These are phyloP conservation scores for Botryotinia convoluta DNA, from an alignment of 2,329 filamentous ascomycete species.

Conservation along the genomic window DNA sequence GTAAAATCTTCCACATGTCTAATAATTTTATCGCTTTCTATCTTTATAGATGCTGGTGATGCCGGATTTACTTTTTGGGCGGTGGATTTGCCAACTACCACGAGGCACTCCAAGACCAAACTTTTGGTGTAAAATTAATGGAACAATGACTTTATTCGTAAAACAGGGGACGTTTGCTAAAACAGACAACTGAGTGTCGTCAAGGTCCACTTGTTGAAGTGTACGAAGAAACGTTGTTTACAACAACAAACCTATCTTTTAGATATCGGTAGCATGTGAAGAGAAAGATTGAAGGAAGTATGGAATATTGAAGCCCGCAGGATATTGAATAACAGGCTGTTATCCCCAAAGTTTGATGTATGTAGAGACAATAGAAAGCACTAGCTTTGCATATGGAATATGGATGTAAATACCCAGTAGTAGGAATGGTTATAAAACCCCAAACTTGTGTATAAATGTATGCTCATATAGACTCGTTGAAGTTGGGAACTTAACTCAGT, in stretches of 20 bases:
- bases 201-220: not conserved
- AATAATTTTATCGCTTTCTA: not conserved
- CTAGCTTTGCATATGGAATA: not conserved
- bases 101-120: not conserved
- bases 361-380: not conserved
- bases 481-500: not conserved
- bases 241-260: not conserved
- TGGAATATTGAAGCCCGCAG: not conserved
- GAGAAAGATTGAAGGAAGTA: not conserved
- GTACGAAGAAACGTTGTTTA: not conserved
- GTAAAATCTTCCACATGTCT: not conserved
- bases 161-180: not conserved
- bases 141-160: not conserved
- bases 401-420: not conserved
- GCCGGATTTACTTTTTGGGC: not conserved
- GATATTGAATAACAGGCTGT: not conserved
- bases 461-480: not conserved
- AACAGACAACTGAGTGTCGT: not conserved
- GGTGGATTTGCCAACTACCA: not conserved
- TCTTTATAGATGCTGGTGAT: not conserved
- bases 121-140: not conserved
- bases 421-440: not conserved
- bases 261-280: not conserved
- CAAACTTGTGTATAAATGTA: not conserved
- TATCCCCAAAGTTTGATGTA: not conserved